phyloP scores from a whole-genome alignment of 139 green algal species.

The Closterium sp. region DNA sequence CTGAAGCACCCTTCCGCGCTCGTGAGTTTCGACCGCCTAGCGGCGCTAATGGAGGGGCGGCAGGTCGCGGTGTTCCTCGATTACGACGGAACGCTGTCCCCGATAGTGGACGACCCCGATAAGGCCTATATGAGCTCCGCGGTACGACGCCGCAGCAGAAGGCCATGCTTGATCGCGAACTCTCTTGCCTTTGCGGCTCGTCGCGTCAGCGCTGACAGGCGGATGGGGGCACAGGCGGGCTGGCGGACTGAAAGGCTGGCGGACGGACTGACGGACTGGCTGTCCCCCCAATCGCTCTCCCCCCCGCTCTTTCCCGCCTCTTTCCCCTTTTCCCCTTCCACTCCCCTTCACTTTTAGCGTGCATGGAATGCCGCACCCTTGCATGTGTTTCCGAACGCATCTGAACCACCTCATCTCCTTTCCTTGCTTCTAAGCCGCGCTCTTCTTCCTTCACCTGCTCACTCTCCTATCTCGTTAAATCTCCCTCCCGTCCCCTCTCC shows the following conservation, averaged over 20 bases:
- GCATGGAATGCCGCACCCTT: too few relatives aligned
- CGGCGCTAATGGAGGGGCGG: slow-evolving; percentile 49
- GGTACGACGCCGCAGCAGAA: slow-evolving; percentile 35
- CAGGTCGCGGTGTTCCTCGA: slow-evolving; percentile 91
- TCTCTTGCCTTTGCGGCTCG: too few relatives aligned
- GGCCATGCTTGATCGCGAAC: too few relatives aligned
- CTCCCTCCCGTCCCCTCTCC: too few relatives aligned
- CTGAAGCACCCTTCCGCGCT: slow-evolving; percentile 39
- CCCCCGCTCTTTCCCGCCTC: too few relatives aligned
- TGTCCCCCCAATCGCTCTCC: background rate
- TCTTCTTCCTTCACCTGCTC: too few relatives aligned
- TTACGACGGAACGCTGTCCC: slow-evolving; percentile 97
- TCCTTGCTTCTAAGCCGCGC: too few relatives aligned
- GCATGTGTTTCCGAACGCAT: too few relatives aligned
- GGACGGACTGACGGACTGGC: background rate
- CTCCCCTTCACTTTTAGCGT: too few relatives aligned
- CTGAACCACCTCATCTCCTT: too few relatives aligned
- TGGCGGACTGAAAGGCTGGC: background rate
- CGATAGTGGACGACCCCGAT: slow-evolving; percentile 94
- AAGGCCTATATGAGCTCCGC: slow-evolving; percentile 68
- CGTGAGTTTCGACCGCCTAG: slow-evolving; percentile 32
- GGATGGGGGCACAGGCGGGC: background rate
- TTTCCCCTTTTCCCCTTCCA: too few relatives aligned
- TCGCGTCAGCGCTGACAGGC: background rate
- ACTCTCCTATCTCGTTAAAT: too few relatives aligned